phyloP scores from a whole-genome alignment of 352 stramenopile genomes.

The Elongisporangium undulatum region DNA sequence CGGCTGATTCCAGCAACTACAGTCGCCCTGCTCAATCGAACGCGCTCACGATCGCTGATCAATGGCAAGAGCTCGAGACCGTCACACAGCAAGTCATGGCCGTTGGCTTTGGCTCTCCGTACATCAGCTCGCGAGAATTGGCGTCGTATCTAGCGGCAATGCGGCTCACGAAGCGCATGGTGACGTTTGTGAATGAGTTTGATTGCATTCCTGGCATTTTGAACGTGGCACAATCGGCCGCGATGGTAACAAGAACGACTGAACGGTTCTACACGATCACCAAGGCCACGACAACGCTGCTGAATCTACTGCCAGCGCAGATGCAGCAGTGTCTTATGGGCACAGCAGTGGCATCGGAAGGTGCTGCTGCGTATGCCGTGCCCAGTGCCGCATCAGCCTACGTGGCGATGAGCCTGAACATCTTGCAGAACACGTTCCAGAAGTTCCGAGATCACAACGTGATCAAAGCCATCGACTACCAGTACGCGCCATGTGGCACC shows the following conservation, averaged over 20 bases:
- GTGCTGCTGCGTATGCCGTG: conserved; percentile 2
- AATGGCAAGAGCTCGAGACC: conserved; percentile 15
- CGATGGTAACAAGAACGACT: conserved; percentile 75
- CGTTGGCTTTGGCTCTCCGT: conserved; percentile 77
- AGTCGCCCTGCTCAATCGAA: neutral
- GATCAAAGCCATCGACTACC: conserved; percentile 69
- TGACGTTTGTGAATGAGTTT: conserved; percentile 84
- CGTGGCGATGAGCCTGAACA: conserved; percentile 71
- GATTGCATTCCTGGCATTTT: conserved; percentile 85
- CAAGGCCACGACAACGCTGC: conserved; percentile 70
- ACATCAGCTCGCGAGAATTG: conserved; percentile 49
- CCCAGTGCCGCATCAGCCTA: conserved; percentile 61
- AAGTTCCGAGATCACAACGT: conserved; percentile 76
- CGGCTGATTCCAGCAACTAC: conserved; percentile 3
- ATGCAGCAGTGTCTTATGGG: conserved; percentile 68
- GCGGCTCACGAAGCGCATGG: conserved; percentile 40
- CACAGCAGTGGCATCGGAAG: neutral
- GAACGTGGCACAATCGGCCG: conserved; percentile 73
- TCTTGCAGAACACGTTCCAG: conserved; percentile 79
- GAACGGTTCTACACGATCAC: conserved; percentile 76
- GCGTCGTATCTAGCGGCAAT: conserved; percentile 41
- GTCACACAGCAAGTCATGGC: conserved; percentile 47
- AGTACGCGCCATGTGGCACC: conserved; percentile 70
- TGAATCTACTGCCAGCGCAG: conserved; percentile 63
- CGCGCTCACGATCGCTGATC: neutral